A percentile compares a stretch with the other conserved stretches of the same genome.
These are phyloP conservation scores for Calendula officinalis DNA, from an alignment of 129 eudicot species.

Conservation along the genomic window DNA sequence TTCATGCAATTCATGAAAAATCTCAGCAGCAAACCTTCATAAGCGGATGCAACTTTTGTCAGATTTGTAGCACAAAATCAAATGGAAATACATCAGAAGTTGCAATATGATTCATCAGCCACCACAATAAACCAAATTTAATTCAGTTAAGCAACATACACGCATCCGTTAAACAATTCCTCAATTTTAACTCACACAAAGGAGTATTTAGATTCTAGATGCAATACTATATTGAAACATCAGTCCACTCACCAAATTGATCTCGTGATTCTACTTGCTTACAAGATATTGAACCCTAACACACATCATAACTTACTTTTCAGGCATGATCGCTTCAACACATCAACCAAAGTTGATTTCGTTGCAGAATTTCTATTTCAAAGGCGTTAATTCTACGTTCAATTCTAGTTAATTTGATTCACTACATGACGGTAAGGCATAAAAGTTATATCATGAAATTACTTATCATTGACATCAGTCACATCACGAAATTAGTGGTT, in stretches of 20 bases:
- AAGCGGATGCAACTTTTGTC: slow-evolving; percentile 28
- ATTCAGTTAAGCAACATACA: slow-evolving; percentile 14
- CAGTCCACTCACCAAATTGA: slow-evolving; percentile 3
- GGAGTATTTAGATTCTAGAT: neutral
- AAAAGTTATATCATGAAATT: neutral
- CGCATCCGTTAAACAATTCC: neutral
- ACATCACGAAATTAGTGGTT: slow-evolving; percentile 11
- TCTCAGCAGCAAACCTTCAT: slow-evolving; percentile 94
- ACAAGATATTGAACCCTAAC: slow-evolving; percentile 22
- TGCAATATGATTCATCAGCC: slow-evolving; percentile 2
- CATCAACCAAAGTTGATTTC: neutral
- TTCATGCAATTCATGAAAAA: slow-evolving; percentile 91
- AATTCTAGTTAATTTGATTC: slow-evolving; percentile 6
- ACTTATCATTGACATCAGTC: slow-evolving; percentile 13
- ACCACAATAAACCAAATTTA: slow-evolving; percentile 6
- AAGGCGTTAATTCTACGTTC: slow-evolving; percentile 2
- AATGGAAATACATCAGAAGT: slow-evolving; percentile 15
- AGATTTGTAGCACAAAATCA: slow-evolving; percentile 22
- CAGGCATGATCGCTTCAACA: neutral
- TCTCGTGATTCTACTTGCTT: slow-evolving; percentile 2
- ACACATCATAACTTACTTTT: slow-evolving; percentile 15
- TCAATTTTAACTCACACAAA: neutral
- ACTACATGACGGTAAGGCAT: neutral
- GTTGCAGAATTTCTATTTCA: slow-evolving; percentile 7
- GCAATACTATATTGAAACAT: neutral